A percentile compares a stretch with the other conserved stretches of the same genome.
These are phyloP conservation scores for Tuber calosporum DNA, from an alignment of 495 filamentous ascomycete species.

Conservation along the genomic window DNA sequence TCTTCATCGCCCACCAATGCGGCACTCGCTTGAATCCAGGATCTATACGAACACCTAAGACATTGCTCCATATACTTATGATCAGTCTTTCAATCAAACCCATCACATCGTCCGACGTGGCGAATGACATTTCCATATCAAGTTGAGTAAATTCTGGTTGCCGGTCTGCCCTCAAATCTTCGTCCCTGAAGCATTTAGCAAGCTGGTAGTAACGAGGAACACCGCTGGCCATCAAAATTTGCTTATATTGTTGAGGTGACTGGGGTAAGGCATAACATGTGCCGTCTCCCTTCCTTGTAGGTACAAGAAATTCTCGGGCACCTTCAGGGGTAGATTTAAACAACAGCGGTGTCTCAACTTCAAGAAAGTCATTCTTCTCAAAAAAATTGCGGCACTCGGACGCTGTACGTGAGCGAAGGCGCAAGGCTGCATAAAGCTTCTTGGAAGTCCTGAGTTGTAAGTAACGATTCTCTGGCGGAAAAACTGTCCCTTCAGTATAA, in stretches of 20 bases:
- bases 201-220: conserved; percentile 80
- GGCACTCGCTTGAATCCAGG: conserved; percentile 53
- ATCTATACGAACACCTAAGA: conserved; percentile 41
- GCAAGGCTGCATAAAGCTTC: conserved; percentile 56
- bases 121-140: conserved; percentile 88
- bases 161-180: conserved; percentile 84
- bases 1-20: conserved; percentile 71
- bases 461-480: conserved; percentile 67
- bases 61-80: conserved; percentile 48
- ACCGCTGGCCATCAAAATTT: conserved; percentile 91
- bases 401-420: conserved; percentile 52
- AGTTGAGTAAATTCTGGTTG: conserved; percentile 98
- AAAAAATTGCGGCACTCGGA: conserved; percentile 52
- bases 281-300: conserved; percentile 57
- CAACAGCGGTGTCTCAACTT: conserved; percentile 84
- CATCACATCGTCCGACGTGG: conserved; percentile 68
- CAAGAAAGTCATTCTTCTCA: conserved; percentile 53
- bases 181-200: conserved; percentile 90
- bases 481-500: conserved; percentile 61
- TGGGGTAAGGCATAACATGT: conserved; percentile 86
- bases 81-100: conserved; percentile 58
- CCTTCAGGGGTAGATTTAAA: conserved; percentile 98
- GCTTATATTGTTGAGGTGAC: conserved; percentile 97
- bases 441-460: conserved; percentile 71
- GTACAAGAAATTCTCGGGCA: conserved; percentile 90